Conservation (phyloP, 305 asterid species). For the Rubia occidens region DNA sequence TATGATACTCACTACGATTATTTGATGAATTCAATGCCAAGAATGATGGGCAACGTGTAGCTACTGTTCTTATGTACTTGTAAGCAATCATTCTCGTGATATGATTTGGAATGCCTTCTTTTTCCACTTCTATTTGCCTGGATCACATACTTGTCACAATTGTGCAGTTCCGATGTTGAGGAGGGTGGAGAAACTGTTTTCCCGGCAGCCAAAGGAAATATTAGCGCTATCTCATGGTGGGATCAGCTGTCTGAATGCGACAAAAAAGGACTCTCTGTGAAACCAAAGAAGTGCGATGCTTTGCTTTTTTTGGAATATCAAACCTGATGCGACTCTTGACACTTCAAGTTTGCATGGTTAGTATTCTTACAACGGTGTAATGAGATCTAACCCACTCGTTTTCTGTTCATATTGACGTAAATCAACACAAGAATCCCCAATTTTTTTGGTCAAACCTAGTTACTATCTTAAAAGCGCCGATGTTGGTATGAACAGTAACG, state of each 20-base stretch:
- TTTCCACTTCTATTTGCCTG: background rate
- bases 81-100: slow-evolving; percentile 38
- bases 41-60: slow-evolving; percentile 94
- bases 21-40: slow-evolving; percentile 74
- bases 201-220: slow-evolving; percentile 81
- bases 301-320: slow-evolving; percentile 98
- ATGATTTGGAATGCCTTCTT: background rate
- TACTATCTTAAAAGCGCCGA: no score
- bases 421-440: no score
- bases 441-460: no score
- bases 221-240: slow-evolving; percentile 79
- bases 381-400: background rate
- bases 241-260: slow-evolving; percentile 93
- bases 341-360: slow-evolving; percentile 90
- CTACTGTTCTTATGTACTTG: slow-evolving; percentile 92
- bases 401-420: no score
- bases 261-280: slow-evolving; percentile 75
- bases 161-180: slow-evolving; percentile 87
- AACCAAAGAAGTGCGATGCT: slow-evolving; percentile 92
- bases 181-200: slow-evolving; percentile 99
- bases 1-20: slow-evolving; percentile 93
- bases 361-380: slow-evolving; percentile 25
- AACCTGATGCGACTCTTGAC: slow-evolving; percentile 77
- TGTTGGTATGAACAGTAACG: no score
- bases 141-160: slow-evolving; percentile 16